Conservation (phyloP, 1,284 basidiomycete species). For the Vanrija humicola region DNA sequence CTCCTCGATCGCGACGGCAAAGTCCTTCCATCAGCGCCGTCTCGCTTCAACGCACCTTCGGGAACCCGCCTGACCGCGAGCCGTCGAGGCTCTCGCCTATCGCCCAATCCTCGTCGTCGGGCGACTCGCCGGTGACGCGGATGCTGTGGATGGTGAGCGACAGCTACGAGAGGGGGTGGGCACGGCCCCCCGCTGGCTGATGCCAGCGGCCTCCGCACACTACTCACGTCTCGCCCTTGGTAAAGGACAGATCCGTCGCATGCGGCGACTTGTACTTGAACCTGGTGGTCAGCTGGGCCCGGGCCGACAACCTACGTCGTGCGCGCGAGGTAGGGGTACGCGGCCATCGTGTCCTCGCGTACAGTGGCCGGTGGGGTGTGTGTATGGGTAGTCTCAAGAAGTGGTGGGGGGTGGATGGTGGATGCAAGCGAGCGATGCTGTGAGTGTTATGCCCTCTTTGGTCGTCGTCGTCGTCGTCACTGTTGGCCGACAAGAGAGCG, state of each 20-base stretch:
- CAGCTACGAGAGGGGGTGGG: background rate
- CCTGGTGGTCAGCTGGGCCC: conserved; percentile 17
- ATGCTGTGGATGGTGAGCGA: conserved; percentile 26
- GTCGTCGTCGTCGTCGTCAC: no score
- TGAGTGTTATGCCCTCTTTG: background rate
- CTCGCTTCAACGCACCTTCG: conserved; percentile 30
- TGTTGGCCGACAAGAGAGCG: no score
- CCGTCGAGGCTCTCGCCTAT: conserved; percentile 46
- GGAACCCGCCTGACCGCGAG: conserved; percentile 43
- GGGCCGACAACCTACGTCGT: conserved; percentile 35
- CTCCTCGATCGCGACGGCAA: conserved; percentile 32
- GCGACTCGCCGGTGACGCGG: conserved; percentile 44
- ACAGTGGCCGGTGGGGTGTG: background rate
- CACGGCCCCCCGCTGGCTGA: background rate
- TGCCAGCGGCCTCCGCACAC: background rate
- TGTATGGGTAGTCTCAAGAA: background rate
- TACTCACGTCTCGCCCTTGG: conserved; percentile 48
- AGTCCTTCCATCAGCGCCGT: conserved; percentile 33
- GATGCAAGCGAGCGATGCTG: background rate
- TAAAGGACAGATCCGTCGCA: conserved; percentile 48
- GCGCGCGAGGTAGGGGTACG: conserved; percentile 45
- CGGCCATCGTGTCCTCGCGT: conserved; percentile 19
- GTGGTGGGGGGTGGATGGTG: background rate
- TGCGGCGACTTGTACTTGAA: conserved; percentile 50
- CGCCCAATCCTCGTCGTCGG: conserved; percentile 49